phyloP scores from a whole-genome alignment of 1,284 basidiomycete species.

The Bothia castanella region DNA sequence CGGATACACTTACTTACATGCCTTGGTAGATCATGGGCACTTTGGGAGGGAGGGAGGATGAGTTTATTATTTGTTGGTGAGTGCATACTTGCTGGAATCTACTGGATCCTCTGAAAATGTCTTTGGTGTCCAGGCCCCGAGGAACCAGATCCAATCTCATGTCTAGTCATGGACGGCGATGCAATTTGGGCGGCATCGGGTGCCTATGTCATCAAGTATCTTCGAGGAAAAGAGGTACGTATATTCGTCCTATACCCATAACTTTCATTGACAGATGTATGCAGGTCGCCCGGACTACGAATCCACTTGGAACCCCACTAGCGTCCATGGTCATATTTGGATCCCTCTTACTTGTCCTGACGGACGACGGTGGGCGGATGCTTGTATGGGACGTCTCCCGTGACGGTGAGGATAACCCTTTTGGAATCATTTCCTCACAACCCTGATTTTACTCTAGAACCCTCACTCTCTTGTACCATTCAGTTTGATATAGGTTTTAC shows the following conservation, averaged over 20 bases:
- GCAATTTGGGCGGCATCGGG: constrained; percentile 83
- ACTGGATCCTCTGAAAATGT: neutral
- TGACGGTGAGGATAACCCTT: constrained; percentile 31
- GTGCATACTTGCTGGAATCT: constrained; percentile 26
- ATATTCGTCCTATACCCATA: neutral
- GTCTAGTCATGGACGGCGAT: constrained; percentile 81
- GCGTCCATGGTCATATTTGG: constrained; percentile 75
- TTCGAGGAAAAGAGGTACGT: constrained; percentile 82
- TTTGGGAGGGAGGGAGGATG: constrained; percentile 97
- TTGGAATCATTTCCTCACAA: neutral
- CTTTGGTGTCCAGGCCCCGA: constrained; percentile 63
- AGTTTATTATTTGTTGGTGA: constrained; percentile 88
- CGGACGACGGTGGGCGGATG: constrained; percentile 77
- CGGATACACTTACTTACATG: constrained; percentile 84
- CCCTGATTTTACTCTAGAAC: constrained; percentile 22
- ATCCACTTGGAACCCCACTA: constrained; percentile 59
- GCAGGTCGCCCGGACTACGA: constrained; percentile 50
- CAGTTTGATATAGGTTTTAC: constrained; percentile 78
- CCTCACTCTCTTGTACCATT: constrained; percentile 44
- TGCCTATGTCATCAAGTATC: constrained; percentile 69
- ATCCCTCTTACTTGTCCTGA: constrained; percentile 72
- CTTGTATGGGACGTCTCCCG: constrained; percentile 72
- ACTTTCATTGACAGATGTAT: constrained; percentile 5
- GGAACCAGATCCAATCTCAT: constrained; percentile 67
- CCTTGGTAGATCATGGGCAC: constrained; percentile 87